Percentiles rank a stretch among this genome's conserved stretches.
phyloP scores from a whole-genome alignment of 2,329 filamentous ascomycete genomes.

The Ilyonectria destructans region DNA sequence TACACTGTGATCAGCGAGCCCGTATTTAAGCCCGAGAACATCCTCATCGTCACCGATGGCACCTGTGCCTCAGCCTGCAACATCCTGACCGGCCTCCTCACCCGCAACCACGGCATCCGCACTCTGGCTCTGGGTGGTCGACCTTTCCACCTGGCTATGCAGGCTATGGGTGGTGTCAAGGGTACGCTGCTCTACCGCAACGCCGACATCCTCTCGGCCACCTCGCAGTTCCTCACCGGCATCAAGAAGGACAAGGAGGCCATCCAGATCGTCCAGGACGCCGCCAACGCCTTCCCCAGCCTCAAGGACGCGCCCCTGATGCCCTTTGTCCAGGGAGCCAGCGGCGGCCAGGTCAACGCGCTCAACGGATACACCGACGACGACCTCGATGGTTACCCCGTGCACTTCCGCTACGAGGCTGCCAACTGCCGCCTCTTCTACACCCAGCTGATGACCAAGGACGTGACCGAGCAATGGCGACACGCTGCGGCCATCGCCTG shows the following conservation, averaged over 20 bases:
- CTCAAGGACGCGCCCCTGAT: conserved; percentile 36
- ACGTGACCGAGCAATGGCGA: conserved; percentile 69
- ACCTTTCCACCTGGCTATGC: conserved; percentile 69
- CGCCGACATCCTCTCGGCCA: conserved; percentile 31
- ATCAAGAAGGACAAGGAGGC: conserved; percentile 34
- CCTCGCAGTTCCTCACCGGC: conserved; percentile 24
- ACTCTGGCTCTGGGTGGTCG: conserved; percentile 74
- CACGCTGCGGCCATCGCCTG: conserved; percentile 38
- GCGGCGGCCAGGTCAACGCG: conserved; percentile 41
- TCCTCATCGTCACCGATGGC: conserved; percentile 45
- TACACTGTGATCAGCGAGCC: conserved; percentile 37
- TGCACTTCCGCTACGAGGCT: conserved; percentile 74
- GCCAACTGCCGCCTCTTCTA: conserved; percentile 76
- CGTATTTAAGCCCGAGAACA: conserved; percentile 46
- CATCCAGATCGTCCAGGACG: conserved; percentile 25
- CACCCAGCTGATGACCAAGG: conserved; percentile 67
- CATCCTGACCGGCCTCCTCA: conserved; percentile 48
- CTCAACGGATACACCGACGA: conserved; percentile 42
- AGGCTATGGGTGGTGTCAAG: conserved; percentile 77
- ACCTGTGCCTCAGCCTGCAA: conserved; percentile 45
- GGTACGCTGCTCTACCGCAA: conserved; percentile 57
- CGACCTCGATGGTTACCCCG: conserved; percentile 44
- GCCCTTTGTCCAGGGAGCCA: conserved; percentile 55
- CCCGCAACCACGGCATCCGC: conserved; percentile 54
- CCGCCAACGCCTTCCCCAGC: conserved; percentile 36